Conservation (phyloP, 306 rosid species). For the Cucumis hystrix region DNA sequence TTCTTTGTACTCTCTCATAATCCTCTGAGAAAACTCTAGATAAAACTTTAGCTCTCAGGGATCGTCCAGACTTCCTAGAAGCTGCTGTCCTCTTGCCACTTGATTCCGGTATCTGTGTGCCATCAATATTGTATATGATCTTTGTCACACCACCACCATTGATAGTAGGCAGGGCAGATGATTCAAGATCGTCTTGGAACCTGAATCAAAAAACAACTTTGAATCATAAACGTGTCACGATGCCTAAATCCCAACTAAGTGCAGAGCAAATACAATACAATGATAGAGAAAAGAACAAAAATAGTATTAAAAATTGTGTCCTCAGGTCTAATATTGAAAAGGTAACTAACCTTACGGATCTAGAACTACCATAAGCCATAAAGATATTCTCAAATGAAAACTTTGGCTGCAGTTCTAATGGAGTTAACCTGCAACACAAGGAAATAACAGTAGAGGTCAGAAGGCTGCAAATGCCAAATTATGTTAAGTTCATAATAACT, state of each 20-base stretch:
- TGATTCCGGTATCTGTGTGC: constrained; percentile 12
- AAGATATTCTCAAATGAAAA: constrained; percentile 9
- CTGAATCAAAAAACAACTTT: constrained; percentile 3
- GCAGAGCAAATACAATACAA: not conserved
- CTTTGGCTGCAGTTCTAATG: constrained; percentile 14
- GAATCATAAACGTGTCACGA: not conserved
- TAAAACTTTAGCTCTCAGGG: constrained; percentile 26
- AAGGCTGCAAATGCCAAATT: constrained; percentile 8
- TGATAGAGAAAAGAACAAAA: not conserved
- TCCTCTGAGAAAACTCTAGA: constrained; percentile 46
- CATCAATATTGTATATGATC: constrained; percentile 24
- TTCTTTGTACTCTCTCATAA: constrained; percentile 27
- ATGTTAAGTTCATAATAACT: not conserved
- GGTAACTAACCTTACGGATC: constrained; percentile 48
- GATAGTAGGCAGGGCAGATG: constrained; percentile 7
- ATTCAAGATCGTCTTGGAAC: constrained; percentile 27
- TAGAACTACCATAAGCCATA: constrained; percentile 57
- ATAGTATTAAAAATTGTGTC: not conserved
- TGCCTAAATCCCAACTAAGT: not conserved
- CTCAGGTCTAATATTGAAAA: not conserved
- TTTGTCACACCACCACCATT: constrained; percentile 18
- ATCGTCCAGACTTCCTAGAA: constrained; percentile 12
- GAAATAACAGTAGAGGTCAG: constrained; percentile 2
- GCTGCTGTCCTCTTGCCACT: constrained; percentile 2
- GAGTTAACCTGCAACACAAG: not conserved